A percentile compares a stretch with the other conserved stretches of the same genome.
Conservation (phyloP, 164 flowering plant species). For the Tetrastigma voinierianum region DNA sequence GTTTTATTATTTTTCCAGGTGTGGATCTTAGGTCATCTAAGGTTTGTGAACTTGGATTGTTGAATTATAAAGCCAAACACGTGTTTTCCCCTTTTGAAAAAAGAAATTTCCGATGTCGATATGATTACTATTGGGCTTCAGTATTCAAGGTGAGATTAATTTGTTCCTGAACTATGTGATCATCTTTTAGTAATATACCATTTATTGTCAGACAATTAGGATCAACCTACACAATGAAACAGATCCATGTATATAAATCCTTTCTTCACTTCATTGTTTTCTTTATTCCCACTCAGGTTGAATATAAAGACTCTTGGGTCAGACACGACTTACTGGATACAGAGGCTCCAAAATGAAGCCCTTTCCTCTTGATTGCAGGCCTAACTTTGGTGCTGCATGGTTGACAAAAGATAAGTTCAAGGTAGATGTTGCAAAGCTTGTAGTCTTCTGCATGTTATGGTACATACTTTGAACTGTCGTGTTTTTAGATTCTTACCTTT, state of each 20-base stretch:
- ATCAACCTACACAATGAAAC: no score
- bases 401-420: slow-evolving; percentile 66
- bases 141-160: slow-evolving; percentile 58
- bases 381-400: slow-evolving; percentile 74
- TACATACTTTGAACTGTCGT: neutral
- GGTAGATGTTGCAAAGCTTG: slow-evolving; percentile 35
- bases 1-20: no score
- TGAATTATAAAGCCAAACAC: slow-evolving; percentile 72
- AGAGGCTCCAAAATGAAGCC: slow-evolving; percentile 91
- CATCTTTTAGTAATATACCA: neutral
- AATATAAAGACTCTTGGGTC: slow-evolving; percentile 66
- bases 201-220: no score
- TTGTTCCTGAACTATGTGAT: neutral
- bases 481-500: no score
- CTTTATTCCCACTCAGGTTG: slow-evolving; percentile 51
- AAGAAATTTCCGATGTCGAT: slow-evolving; percentile 71
- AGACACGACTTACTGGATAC: slow-evolving; percentile 53
- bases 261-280: neutral
- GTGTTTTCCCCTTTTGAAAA: slow-evolving; percentile 57
- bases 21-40: slow-evolving; percentile 91
- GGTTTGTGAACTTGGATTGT: slow-evolving; percentile 82
- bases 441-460: neutral
- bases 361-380: slow-evolving; percentile 87
- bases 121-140: slow-evolving; percentile 97
- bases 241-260: no score